Evolutionary conservation across 495 filamentous ascomycete species (phyloP).

Genomic region (Recurvomyces mirabilis): DNA sequence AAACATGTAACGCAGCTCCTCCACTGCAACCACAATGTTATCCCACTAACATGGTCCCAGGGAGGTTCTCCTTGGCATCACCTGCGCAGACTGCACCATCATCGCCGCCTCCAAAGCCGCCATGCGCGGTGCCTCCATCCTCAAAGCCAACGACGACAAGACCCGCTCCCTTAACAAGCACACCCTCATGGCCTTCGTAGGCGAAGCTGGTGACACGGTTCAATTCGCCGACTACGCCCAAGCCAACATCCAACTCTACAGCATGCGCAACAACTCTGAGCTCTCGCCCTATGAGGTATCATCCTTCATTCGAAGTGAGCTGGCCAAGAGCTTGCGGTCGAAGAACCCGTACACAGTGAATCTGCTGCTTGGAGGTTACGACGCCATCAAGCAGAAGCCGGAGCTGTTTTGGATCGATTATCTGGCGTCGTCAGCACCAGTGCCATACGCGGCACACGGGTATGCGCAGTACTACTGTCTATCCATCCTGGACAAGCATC

Average conservation of each 20-base stretch:
- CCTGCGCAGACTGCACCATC: conserved; percentile 97
- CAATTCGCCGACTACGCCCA: conserved; percentile 99
- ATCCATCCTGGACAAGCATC: conserved; percentile 93
- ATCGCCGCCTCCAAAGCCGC: conserved; percentile 93
- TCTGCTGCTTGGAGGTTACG: conserved; percentile 82
- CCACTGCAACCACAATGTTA: too few relatives aligned
- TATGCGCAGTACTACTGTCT: conserved; percentile 98
- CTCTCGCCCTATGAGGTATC: conserved; percentile 79
- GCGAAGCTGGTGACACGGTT: conserved; percentile 94
- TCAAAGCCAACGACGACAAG: conserved; percentile 96
- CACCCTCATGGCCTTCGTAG: conserved; percentile 91
- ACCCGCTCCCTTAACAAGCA: conserved; percentile 80
- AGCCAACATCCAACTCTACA: conserved; percentile 95
- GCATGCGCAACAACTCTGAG: conserved; percentile 91
- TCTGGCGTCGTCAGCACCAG: conserved; percentile 70
- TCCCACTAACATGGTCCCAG: too few relatives aligned
- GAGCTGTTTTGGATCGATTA: conserved; percentile 92
- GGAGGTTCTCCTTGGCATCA: conserved; percentile 97
- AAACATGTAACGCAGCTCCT: too few relatives aligned
- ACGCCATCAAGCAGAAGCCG: conserved; percentile 76
- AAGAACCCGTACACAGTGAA: conserved; percentile 93
- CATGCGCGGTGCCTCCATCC: conserved; percentile 91
- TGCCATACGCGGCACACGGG: conserved; percentile 94
- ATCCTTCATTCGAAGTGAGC: conserved; percentile 82
- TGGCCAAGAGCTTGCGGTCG: conserved; percentile 79